A percentile compares a stretch with the other conserved stretches of the same genome.
Evolutionary conservation across 2,329 filamentous ascomycete species (phyloP).

Genomic region (Aureobasidium namibiae): DNA sequence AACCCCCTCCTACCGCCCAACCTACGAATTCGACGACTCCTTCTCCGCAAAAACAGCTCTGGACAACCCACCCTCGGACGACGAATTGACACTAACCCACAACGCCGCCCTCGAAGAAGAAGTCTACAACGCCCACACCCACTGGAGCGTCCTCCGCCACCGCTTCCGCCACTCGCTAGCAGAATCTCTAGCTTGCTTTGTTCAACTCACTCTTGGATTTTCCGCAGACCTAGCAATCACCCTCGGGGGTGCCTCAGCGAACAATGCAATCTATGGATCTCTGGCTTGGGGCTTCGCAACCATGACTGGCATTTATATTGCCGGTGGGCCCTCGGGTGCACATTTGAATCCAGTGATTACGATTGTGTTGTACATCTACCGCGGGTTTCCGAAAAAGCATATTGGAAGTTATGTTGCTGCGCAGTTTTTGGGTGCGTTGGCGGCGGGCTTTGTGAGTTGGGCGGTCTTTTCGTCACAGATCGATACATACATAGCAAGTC

Average conservation of each 20-base stretch:
- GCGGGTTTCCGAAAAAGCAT: constrained; percentile 46
- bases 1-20: neutral
- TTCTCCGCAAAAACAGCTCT: constrained; percentile 1
- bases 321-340: constrained; percentile 36
- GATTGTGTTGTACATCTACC: constrained; percentile 35
- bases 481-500: constrained; percentile 23
- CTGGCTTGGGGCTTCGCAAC: constrained; percentile 38
- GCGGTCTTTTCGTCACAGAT: constrained; percentile 35
- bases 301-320: constrained; percentile 39
- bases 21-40: constrained; percentile 10
- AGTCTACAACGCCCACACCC: constrained; percentile 6
- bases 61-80: neutral
- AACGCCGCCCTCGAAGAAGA: constrained; percentile 1
- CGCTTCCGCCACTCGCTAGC: constrained; percentile 1
- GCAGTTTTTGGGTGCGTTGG: constrained; percentile 46
- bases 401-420: constrained; percentile 43
- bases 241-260: neutral
- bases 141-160: constrained; percentile 4
- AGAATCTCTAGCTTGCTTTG: constrained; percentile 6
- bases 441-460: constrained; percentile 40
- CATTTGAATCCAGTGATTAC: constrained; percentile 42
- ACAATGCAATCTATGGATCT: constrained; percentile 26
- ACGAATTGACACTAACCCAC: neutral
- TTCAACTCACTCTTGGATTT: constrained; percentile 10
- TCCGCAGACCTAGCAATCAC: constrained; percentile 1